These are phyloP conservation scores for Botryosphaeria agaves DNA, from an alignment of 2,329 filamentous ascomycete species.

Conservation along the genomic window DNA sequence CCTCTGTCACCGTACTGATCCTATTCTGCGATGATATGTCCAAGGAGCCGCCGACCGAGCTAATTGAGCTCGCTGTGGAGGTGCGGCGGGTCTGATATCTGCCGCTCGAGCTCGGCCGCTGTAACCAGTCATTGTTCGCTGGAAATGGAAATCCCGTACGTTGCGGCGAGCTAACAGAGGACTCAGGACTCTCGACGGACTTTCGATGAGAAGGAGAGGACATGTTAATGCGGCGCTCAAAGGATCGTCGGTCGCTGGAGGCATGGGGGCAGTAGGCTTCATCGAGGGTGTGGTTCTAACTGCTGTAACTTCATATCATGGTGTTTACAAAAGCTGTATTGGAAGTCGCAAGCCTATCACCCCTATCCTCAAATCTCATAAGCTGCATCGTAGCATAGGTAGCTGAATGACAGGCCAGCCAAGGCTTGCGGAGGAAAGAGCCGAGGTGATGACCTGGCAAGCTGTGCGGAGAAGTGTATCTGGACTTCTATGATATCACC, in stretches of 20 bases:
- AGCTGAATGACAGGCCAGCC: too few relatives aligned
- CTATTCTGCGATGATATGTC: constrained; percentile 46
- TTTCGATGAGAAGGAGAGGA: constrained; percentile 25
- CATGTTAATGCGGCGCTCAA: constrained; percentile 11
- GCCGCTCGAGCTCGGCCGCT: constrained; percentile 27
- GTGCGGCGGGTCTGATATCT: constrained; percentile 46
- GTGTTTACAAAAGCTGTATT: too few relatives aligned
- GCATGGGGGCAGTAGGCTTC: constrained; percentile 9
- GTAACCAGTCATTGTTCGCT: constrained; percentile 35
- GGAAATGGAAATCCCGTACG: constrained; percentile 36
- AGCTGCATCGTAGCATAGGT: too few relatives aligned
- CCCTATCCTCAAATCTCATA: too few relatives aligned
- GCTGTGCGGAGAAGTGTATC: too few relatives aligned
- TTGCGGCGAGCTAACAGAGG: constrained; percentile 22
- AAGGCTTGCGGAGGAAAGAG: too few relatives aligned
- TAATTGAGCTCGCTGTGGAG: constrained; percentile 75
- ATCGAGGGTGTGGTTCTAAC: too few relatives aligned
- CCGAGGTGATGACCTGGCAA: too few relatives aligned
- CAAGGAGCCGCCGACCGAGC: constrained; percentile 70
- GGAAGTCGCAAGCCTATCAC: too few relatives aligned
- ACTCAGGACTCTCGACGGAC: constrained; percentile 32
- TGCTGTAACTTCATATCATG: too few relatives aligned
- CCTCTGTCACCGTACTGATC: constrained; percentile 46
- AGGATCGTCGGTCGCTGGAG: constrained; percentile 4
- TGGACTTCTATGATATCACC: too few relatives aligned